These are phyloP conservation scores for Populus simonii DNA, from an alignment of 345 rosid species.

Conservation along the genomic window DNA sequence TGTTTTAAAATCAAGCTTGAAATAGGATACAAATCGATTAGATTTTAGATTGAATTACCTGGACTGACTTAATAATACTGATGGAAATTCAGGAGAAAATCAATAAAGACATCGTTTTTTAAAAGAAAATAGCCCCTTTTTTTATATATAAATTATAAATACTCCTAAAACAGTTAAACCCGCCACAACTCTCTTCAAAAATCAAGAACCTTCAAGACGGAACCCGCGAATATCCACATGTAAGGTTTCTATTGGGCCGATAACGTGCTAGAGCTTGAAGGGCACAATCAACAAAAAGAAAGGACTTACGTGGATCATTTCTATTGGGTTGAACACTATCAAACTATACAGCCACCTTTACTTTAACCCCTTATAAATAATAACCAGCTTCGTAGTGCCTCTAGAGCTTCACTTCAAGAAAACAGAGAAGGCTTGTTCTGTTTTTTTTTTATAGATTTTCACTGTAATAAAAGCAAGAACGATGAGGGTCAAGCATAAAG, in stretches of 20 bases:
- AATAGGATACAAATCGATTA: no score
- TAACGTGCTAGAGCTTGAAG: no score
- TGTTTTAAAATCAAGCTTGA: no score
- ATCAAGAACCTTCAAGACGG: conserved; percentile 21
- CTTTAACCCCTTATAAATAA: conserved; percentile 3
- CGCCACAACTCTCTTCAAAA: background rate
- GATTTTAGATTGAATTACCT: no score
- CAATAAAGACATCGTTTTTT: background rate
- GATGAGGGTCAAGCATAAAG: conserved; percentile 25
- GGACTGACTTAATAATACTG: no score
- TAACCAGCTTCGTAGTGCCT: background rate
- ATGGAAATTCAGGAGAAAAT: no score
- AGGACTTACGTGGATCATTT: conserved; percentile 15
- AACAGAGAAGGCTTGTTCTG: background rate
- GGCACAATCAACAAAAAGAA: no score
- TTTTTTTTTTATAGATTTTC: background rate
- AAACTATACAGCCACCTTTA: background rate
- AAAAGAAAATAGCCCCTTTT: background rate
- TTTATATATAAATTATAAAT: background rate
- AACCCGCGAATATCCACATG: background rate
- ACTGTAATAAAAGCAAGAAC: background rate
- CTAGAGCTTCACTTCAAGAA: background rate
- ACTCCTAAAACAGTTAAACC: background rate
- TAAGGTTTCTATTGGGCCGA: no score
- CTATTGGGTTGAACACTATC: conserved; percentile 27